Percentiles rank a stretch among this genome's conserved stretches.
phyloP scores from a whole-genome alignment of 78 protist species.

The Dictyostelium intermedium region DNA sequence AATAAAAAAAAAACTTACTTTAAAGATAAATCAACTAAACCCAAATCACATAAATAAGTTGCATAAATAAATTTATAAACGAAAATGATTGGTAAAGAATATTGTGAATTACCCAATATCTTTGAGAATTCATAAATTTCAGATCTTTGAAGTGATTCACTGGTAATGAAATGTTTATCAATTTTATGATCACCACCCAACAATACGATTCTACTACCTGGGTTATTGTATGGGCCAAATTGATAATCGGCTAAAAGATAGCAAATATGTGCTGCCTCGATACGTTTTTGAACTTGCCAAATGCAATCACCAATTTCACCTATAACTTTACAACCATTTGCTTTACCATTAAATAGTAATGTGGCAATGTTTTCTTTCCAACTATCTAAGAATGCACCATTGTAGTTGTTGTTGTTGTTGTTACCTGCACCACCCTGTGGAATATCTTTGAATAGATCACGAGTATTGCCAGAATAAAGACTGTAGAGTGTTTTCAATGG shows the following conservation, averaged over 20 bases:
- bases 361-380: conserved; percentile 81
- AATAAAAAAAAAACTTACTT: conserved; percentile 30
- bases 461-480: conserved; percentile 27
- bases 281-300: conserved; percentile 69
- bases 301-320: conserved; percentile 76
- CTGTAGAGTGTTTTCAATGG: conserved; percentile 53
- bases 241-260: conserved; percentile 68
- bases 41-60: conserved; percentile 55
- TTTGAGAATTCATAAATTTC: conserved; percentile 75
- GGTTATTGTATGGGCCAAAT: conserved; percentile 70
- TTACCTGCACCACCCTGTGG: neutral
- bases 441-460: conserved; percentile 32
- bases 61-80: conserved; percentile 77
- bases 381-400: conserved; percentile 38
- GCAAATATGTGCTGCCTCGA: conserved; percentile 77
- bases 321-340: conserved; percentile 24
- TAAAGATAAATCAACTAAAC: conserved; percentile 60
- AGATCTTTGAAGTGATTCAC: conserved; percentile 66
- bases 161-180: conserved; percentile 39
- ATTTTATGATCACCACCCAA: conserved; percentile 74
- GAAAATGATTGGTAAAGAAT: conserved; percentile 54
- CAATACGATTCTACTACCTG: conserved; percentile 65
- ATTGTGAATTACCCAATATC: conserved; percentile 74
- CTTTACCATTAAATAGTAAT: conserved; percentile 54
- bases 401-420: neutral